Base-by-base conservation (phyloP, 1,284 basidiomycete genomes). In the Vanrija pseudolonga region DNA sequence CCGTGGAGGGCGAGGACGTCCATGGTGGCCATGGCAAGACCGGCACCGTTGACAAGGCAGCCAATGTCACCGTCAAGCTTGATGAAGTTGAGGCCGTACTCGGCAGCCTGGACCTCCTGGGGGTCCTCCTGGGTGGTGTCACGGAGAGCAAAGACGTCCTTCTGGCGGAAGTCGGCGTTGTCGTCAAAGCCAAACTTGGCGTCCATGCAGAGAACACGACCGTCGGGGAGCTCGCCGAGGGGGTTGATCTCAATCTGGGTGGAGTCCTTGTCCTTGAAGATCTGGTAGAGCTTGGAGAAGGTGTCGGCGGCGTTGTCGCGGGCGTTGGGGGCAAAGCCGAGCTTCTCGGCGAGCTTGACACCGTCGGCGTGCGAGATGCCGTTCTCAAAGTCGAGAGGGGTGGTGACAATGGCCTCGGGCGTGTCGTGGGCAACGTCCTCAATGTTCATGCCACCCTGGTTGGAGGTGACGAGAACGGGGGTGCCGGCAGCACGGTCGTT, bases 211-310 rank as follows among this genome's bases (percentile, higher is more conserved):
- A 99, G 85, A 49, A 98, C 93, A 64, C 83, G 84, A 12, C 96
- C 96, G 72, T 98, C 94, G 37, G 82, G 83, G 47, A 93, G 89
- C 79, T 98, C 88, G n/a, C 93, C 92, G 79, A 99, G 81, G 22
- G 96, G 96, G 80, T 99, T 99, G 77, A 99, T 99, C 81, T 99
- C 96, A 69, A 99, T 97, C 78, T 98, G 96, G 6, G 96, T 98
- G 6, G 95, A 92, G 76, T 99, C 96, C 81, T 95, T 98, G 62
- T 98, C 94, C 79, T 93, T 95, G 84, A 97, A 98, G 69, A 99
- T 88, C 72, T 85, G 87, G 82, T 97, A 98, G 55, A 99, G 83
- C 72, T 95, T 90, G 71, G 88, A 83, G 78, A 99, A 98, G 63
- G 91, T 91, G 62, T 91, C 86, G 1, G 95, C 95, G 17, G 96